Conservation (phyloP, 352 stramenopile species). For the Phytophthora pisi region DNA sequence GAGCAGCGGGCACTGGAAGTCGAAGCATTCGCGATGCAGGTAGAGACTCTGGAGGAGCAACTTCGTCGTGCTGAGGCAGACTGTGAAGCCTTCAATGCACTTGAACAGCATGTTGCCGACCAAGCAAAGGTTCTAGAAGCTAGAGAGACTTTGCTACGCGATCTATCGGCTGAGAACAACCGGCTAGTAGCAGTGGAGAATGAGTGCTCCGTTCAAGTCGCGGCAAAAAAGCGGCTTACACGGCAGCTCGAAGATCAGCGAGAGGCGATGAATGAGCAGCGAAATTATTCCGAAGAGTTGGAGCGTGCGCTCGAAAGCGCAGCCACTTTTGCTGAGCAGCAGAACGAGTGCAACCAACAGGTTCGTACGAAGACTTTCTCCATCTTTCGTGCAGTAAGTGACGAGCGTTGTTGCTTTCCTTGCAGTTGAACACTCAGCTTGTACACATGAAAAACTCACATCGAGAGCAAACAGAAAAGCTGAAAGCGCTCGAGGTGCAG, state of each 20-base stretch:
- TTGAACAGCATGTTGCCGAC: slow-evolving; percentile 32
- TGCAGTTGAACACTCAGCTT: slow-evolving; percentile 28
- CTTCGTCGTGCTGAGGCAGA: slow-evolving; percentile 25
- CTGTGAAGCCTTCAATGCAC: slow-evolving; percentile 19
- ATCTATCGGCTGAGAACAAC: slow-evolving; percentile 43
- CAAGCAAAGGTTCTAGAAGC: slow-evolving; percentile 17
- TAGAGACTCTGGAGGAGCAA: slow-evolving; percentile 33
- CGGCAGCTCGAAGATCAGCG: slow-evolving; percentile 26
- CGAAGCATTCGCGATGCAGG: slow-evolving; percentile 26
- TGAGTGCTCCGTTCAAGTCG: slow-evolving; percentile 22
- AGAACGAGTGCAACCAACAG: slow-evolving; percentile 44
- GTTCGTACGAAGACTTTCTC: slow-evolving; percentile 18
- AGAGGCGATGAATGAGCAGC: slow-evolving; percentile 16
- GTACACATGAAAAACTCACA: slow-evolving; percentile 15
- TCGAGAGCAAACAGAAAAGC: slow-evolving; percentile 14
- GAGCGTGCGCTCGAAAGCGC: slow-evolving; percentile 33
- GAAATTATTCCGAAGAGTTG: slow-evolving; percentile 17
- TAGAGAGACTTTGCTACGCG: slow-evolving; percentile 23
- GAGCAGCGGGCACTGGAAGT: slow-evolving; percentile 28
- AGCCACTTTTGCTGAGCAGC: slow-evolving; percentile 38
- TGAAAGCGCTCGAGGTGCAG: slow-evolving; percentile 23
- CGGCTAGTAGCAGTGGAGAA: slow-evolving; percentile 41
- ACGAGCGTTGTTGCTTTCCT: not conserved
- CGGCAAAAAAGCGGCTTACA: slow-evolving; percentile 14
- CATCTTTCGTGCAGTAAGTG: not conserved